These are phyloP conservation scores for Boletus rex-veris DNA, from an alignment of 768 basidiomycete species.

Conservation along the genomic window DNA sequence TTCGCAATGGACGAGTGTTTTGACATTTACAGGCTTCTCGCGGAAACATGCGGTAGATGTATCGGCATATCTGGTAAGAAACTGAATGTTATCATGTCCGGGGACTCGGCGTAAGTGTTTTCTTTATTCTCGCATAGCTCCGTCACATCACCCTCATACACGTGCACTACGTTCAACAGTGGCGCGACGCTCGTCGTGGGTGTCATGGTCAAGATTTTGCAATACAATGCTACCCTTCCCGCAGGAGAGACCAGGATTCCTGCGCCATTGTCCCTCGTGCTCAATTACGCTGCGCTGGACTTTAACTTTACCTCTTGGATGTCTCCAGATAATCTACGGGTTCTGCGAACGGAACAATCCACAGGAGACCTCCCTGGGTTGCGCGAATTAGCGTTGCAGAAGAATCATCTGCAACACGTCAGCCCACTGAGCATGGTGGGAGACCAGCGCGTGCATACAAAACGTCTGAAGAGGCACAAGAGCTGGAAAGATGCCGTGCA, in stretches of 20 bases:
- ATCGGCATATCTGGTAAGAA: constrained; percentile 88
- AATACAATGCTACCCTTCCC: constrained; percentile 42
- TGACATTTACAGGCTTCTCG: constrained; percentile 80
- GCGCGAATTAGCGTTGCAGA: constrained; percentile 67
- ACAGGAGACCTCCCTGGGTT: constrained; percentile 75
- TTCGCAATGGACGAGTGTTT: constrained; percentile 95
- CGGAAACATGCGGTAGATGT: constrained; percentile 71
- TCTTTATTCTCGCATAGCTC: background rate
- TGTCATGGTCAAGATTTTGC: constrained; percentile 81
- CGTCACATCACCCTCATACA: constrained; percentile 5
- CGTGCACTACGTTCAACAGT: constrained; percentile 38
- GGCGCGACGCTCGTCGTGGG: constrained; percentile 86
- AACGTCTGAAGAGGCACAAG: constrained; percentile 45
- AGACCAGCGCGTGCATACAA: constrained; percentile 46
- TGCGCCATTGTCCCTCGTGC: constrained; percentile 75
- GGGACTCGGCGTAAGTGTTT: constrained; percentile 99
- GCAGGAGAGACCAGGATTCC: constrained; percentile 46
- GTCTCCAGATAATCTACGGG: constrained; percentile 76
- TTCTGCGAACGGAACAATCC: constrained; percentile 85
- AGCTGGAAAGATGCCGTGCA: constrained; percentile 62
- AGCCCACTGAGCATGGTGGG: constrained; percentile 91
- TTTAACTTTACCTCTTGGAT: constrained; percentile 99
- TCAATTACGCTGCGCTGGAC: constrained; percentile 90
- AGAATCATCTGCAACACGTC: constrained; percentile 84
- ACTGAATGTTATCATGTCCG: constrained; percentile 75